Evolutionary conservation across 2,329 filamentous ascomycete species (phyloP), one percentile per base, ranked within the genome.

Genomic region (Aspergillus latus): DNA sequence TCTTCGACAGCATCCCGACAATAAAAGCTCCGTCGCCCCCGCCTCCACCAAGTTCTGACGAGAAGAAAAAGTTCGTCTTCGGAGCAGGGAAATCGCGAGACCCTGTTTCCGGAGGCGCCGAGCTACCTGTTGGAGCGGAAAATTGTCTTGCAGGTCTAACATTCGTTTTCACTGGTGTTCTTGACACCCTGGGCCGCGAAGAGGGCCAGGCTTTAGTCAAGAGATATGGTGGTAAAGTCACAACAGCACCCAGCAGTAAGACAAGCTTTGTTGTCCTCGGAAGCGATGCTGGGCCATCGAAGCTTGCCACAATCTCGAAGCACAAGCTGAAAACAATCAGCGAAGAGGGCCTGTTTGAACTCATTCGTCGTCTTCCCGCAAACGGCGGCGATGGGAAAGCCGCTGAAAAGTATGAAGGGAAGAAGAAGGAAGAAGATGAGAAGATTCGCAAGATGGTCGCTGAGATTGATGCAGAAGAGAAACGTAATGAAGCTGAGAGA

Each of bases 241-340:
- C 88, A 8, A 81, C 80, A 8, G 87, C 85, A 4, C 94, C 95
- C 16, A 97, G 93, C 70, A 89, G 87, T 68, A 97, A 96, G 74
- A 99, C 95, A 0, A 94, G 84, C 67, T 99, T 91, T 69, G 92
- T 99, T 45, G 90, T 99, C 13, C 82, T 99, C 2, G 94, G 94
- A 43, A 83, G 83, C 28, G 94, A 97, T 72, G 94, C 95, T 26
- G 94, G 94, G 0, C 94, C 94, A 1, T 95, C 88, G 74, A 99
- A 99, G 72, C 80, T 99, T 40, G 81, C 87, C 62, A 97, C 92
- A 64, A 97, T 99, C 64, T 81, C 84, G 55, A 83, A 90, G 21
- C 78, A 89, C 65, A 85, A 85, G 0, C 85, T 97, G 71, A 97
- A 92, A 73, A 95, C 92, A 0, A 97, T 99, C 68, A 88, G 97